A percentile compares a stretch with the other conserved stretches of the same genome.
Conservation (phyloP, 176 grass and related monocot genomes). For the Oryza punctata region DNA sequence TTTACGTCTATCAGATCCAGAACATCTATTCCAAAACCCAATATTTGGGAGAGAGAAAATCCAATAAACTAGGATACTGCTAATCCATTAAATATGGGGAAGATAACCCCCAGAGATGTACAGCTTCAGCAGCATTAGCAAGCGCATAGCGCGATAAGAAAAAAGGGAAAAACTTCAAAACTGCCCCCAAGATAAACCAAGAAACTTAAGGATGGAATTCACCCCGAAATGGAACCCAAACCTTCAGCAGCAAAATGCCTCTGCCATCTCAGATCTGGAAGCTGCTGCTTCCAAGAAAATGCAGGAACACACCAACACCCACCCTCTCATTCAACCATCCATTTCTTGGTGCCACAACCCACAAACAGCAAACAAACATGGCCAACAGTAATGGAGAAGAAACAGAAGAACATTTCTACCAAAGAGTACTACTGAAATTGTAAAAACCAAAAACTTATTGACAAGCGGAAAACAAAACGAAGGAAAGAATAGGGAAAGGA, state of each 20-base stretch:
- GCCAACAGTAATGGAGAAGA: neutral
- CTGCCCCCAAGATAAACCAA: neutral
- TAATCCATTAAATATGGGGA: neutral
- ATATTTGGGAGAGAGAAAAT: neutral
- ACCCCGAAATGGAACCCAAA: neutral
- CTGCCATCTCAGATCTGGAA: conserved; percentile 32
- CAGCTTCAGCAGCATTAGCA: neutral
- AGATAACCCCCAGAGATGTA: conserved; percentile 6
- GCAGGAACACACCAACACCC: neutral
- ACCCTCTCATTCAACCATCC: neutral
- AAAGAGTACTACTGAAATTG: conserved; percentile 17
- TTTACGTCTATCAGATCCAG: conserved; percentile 15
- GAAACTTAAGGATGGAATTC: neutral
- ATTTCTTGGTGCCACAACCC: neutral
- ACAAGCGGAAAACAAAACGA: neutral
- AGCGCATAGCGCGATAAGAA: neutral
- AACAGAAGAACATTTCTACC: neutral
- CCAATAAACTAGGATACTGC: neutral
- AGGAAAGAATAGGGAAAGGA: neutral
- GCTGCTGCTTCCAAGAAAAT: neutral
- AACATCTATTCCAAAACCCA: neutral
- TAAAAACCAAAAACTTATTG: neutral
- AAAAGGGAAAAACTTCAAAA: neutral
- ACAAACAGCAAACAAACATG: neutral
- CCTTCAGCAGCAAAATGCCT: neutral